Conservation (phyloP, 805 yeast genomes). For the Lachancea cidri region DNA sequence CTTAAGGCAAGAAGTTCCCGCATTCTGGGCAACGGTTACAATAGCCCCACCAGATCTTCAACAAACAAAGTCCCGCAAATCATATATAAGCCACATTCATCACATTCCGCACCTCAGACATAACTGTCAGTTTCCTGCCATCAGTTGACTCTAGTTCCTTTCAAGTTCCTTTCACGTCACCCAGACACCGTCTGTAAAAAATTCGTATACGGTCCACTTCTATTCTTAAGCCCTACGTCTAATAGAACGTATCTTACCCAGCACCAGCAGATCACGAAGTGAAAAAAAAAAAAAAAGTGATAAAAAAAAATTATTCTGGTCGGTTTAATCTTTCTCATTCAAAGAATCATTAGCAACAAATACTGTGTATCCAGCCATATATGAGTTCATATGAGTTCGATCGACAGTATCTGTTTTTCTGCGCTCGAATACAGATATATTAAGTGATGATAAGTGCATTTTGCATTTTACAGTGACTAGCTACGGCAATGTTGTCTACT, state of each 20-base stretch:
- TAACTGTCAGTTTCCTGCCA: too few species aligned
- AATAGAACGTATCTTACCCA: too few species aligned
- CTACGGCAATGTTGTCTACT: slow-evolving; percentile 36
- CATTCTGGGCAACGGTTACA: not conserved
- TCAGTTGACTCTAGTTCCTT: too few species aligned
- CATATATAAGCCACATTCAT: too few species aligned
- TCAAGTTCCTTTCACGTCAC: too few species aligned
- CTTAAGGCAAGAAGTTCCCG: not conserved
- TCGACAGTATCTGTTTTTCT: not conserved
- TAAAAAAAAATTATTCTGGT: too few species aligned
- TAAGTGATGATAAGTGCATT: slow-evolving; percentile 35
- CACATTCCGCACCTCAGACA: too few species aligned
- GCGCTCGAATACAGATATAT: not conserved
- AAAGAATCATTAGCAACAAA: not conserved
- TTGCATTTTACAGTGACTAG: slow-evolving; percentile 35
- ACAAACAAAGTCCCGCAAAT: not conserved
- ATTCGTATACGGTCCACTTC: too few species aligned
- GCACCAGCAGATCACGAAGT: too few species aligned
- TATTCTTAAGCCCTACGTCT: too few species aligned
- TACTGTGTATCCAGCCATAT: not conserved
- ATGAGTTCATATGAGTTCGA: slow-evolving; percentile 4
- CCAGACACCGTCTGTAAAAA: too few species aligned
- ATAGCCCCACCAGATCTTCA: not conserved
- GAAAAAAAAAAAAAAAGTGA: not conserved
- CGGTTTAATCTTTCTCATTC: too few species aligned